Conservation (phyloP, 257 asterid species). For the Coffea eugenioides region DNA sequence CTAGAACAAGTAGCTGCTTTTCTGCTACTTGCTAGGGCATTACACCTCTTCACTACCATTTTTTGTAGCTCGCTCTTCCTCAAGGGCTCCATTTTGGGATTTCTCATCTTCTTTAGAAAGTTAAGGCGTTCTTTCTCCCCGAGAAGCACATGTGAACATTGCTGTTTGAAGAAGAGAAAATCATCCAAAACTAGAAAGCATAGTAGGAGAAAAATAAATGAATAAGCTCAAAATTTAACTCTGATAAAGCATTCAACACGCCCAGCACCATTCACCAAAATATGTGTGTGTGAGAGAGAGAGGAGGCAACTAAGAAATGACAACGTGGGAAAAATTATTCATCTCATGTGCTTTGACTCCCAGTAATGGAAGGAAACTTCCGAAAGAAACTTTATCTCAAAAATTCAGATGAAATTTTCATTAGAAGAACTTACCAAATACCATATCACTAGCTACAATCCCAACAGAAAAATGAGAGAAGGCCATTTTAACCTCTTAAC, state of each 20-base stretch:
- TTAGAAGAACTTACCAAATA: background rate
- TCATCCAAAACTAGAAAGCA: background rate
- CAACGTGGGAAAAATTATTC: background rate
- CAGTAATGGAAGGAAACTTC: background rate
- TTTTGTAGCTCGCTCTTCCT: constrained; percentile 52
- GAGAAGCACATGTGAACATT: constrained; percentile 73
- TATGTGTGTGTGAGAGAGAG: background rate
- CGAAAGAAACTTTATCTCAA: too few species aligned
- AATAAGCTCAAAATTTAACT: background rate
- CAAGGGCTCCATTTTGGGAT: constrained; percentile 57
- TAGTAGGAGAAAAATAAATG: background rate
- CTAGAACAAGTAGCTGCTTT: constrained; percentile 52
- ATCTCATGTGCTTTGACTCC: background rate
- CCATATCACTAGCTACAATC: background rate
- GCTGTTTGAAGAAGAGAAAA: constrained; percentile 34
- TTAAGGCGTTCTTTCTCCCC: constrained; percentile 48
- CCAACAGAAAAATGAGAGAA: background rate
- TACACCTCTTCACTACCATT: constrained; percentile 60
- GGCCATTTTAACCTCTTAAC: background rate
- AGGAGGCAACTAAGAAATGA: background rate
- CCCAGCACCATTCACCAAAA: background rate
- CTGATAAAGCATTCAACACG: background rate
- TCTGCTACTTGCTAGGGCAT: constrained; percentile 47
- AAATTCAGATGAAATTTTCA: background rate
- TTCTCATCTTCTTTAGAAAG: constrained; percentile 68